Base-by-base conservation (phyloP, 2,329 filamentous ascomycete species). In the Colletotrichum acutatum region DNA sequence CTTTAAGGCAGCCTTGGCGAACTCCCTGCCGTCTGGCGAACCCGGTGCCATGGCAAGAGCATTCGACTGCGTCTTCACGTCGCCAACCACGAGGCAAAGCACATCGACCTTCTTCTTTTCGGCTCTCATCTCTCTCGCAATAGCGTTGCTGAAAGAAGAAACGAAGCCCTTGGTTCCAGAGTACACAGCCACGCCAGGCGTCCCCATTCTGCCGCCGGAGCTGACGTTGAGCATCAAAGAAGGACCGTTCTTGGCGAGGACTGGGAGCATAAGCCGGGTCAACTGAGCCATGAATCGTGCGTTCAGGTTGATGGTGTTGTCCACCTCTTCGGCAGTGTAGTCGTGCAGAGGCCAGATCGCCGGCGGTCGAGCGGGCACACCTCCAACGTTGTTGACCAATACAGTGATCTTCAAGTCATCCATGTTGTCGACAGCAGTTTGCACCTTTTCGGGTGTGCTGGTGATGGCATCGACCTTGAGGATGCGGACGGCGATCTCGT, bases 331-430 rank as follows among this genome's bases (percentile, higher is more conserved):
- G 42, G 68, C 71, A 24, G 78, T 74, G 69, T 79, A 79, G 14
- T 78, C 79, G 16, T 70, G 74, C 68, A 79, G 66, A 65, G 68
- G 66, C 56, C 79, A 78, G 74, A 81, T 78, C 30, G 77, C 72
- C 28, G 78, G 79, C 73, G 68, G 68, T 66, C 74, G 71, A 66
- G 79, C 71, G 34, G 79, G 77, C 61, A 74, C 76, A 34, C 78
- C 77, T 68, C 79, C 80, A 67, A 81, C 78, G 72, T 82, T 82
- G 77, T 82, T 82, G 71, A 82, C 75, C 2, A 82, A 77, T 30
- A 82, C 78, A 30, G 79, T 78, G 24, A 83, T 70, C 28, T 78
- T 69, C 14, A 81, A 67, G 56, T 74, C 72, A 49, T 78, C 71
- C 28, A 76, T 74, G 32, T 70, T 74, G 26, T 78, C 73, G 57